These are phyloP conservation scores for Epicoccum nigrum DNA, from an alignment of 2,329 filamentous ascomycete genomes.

Conservation along the genomic window DNA sequence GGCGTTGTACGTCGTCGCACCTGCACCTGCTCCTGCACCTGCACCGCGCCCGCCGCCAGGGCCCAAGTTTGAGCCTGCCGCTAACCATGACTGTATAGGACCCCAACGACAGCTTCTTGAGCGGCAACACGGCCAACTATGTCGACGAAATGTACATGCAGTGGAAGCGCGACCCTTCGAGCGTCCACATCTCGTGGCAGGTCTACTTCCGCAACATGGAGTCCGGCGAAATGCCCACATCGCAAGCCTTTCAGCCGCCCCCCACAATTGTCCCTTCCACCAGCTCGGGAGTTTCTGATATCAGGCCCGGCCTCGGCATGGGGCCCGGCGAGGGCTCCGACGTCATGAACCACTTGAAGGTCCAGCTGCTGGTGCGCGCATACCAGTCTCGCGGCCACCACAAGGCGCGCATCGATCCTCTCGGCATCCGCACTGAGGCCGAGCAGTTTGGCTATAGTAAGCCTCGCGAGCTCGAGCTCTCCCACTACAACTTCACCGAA, in stretches of 20 bases:
- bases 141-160: slow-evolving; percentile 99
- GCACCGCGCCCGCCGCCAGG: slow-evolving; percentile 6
- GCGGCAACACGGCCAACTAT: slow-evolving; percentile 97
- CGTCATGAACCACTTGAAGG: slow-evolving; percentile 95
- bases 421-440: slow-evolving; percentile 87
- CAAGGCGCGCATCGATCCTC: slow-evolving; percentile 96
- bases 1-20: slow-evolving; percentile 62
- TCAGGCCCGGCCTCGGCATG: slow-evolving; percentile 72
- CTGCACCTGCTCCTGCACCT: too few species aligned
- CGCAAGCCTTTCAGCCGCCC: slow-evolving; percentile 94
- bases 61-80: neutral
- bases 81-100: slow-evolving; percentile 60
- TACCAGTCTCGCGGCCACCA: slow-evolving; percentile 98
- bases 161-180: slow-evolving; percentile 92
- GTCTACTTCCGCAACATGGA: slow-evolving; percentile 99
- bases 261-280: slow-evolving; percentile 87
- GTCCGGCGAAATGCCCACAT: slow-evolving; percentile 95
- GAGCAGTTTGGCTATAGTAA: slow-evolving; percentile 84
- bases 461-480: slow-evolving; percentile 90
- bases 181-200: slow-evolving; percentile 98
- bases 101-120: slow-evolving; percentile 93
- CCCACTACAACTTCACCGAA: slow-evolving; percentile 94
- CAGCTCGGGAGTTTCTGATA: slow-evolving; percentile 73
- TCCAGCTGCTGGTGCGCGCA: slow-evolving; percentile 93
- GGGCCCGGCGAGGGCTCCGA: slow-evolving; percentile 74